Percentiles rank a stretch among this genome's conserved stretches.
phyloP scores from a whole-genome alignment of 805 yeast genomes.

The Ogataea parapolymorpha region DNA sequence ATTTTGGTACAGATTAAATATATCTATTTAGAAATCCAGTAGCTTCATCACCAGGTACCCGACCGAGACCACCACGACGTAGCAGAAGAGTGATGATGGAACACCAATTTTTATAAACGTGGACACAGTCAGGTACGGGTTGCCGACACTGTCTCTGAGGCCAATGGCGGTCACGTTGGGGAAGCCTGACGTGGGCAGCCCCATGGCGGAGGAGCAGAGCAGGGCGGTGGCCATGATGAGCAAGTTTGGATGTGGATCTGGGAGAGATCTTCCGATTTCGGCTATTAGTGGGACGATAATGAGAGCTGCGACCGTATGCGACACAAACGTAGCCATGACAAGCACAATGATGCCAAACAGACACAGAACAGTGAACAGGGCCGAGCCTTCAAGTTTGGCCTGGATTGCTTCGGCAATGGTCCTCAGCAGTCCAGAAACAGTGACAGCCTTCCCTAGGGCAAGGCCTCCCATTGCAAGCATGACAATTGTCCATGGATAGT shows the following conservation, averaged over 20 bases:
- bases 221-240: conserved; percentile 64
- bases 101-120: conserved; percentile 90
- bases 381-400: conserved; percentile 57
- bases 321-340: conserved; percentile 88
- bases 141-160: conserved; percentile 88
- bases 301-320: conserved; percentile 96
- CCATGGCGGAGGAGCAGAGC: conserved; percentile 95
- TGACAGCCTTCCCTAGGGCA: conserved; percentile 91
- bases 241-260: conserved; percentile 80
- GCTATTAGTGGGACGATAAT: conserved; percentile 87
- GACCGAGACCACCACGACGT: conserved; percentile 65
- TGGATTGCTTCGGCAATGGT: conserved; percentile 75
- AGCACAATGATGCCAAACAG: conserved; percentile 81
- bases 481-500: conserved; percentile 95
- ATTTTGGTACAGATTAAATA: conserved; percentile 60
- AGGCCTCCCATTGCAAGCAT: conserved; percentile 97
- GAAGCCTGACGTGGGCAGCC: conserved; percentile 94
- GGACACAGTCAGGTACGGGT: conserved; percentile 80
- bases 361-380: conserved; percentile 68
- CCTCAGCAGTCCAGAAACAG: conserved; percentile 80
- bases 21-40: conserved; percentile 40
- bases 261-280: conserved; percentile 75
- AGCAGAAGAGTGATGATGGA: conserved; percentile 77
- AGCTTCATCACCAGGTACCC: conserved; percentile 74
- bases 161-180: conserved; percentile 98